Conservation (phyloP, 257 asterid genomes). For the Solanum paucissectum region DNA sequence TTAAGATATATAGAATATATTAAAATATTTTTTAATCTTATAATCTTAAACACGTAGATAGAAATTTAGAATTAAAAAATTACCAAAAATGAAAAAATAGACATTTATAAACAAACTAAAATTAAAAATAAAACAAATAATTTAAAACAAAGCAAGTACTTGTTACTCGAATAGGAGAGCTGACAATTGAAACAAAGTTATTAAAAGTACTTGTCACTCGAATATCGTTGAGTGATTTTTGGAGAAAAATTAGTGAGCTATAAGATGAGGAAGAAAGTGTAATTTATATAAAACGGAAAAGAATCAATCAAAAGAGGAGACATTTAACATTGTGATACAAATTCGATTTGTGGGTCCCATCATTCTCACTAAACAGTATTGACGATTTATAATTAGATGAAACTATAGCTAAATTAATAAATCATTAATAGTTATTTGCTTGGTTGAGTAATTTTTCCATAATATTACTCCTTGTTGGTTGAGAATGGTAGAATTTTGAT, state of each 20-base stretch:
- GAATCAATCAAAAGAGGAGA: too few relatives aligned
- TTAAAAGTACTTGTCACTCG: background rate
- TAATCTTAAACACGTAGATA: too few relatives aligned
- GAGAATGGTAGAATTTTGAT: background rate
- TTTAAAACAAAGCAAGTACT: background rate
- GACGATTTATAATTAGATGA: background rate
- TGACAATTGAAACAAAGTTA: background rate
- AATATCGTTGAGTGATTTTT: background rate
- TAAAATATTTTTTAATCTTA: too few relatives aligned
- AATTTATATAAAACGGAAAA: background rate
- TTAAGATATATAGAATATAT: too few relatives aligned
- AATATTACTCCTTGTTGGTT: background rate
- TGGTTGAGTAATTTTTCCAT: background rate
- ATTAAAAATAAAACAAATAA: too few relatives aligned
- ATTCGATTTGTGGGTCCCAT: background rate
- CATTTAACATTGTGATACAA: background rate
- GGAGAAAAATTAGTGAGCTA: background rate
- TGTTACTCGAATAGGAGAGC: background rate
- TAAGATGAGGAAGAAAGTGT: background rate
- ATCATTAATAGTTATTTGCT: background rate
- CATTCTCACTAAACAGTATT: background rate
- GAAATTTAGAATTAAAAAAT: too few relatives aligned
- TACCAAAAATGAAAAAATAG: too few relatives aligned
- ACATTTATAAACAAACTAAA: too few relatives aligned
- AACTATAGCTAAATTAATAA: background rate